phyloP scores from a whole-genome alignment of 169 alveolate genomes.

The Perkinsus chesapeaki region DNA sequence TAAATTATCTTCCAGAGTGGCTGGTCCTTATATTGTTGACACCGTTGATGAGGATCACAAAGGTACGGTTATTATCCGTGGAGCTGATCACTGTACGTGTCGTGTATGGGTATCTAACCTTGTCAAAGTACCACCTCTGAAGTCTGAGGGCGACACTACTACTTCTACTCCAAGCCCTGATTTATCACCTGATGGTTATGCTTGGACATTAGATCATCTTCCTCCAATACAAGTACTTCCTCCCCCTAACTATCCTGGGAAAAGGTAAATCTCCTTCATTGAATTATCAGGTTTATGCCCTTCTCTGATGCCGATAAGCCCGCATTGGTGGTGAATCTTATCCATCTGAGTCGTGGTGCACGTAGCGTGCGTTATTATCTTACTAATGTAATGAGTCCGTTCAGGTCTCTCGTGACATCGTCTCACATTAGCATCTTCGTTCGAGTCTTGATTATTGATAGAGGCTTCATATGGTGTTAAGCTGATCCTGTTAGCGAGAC shows the following conservation, averaged over 20 bases:
- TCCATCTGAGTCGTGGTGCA: not conserved
- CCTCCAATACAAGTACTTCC: not conserved
- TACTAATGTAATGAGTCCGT: not conserved
- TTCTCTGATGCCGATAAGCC: not conserved
- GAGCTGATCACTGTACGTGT: not conserved
- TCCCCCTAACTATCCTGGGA: not conserved
- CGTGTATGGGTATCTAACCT: not conserved
- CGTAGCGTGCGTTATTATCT: not conserved
- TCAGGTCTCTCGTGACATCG: not conserved
- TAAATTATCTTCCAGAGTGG: not conserved
- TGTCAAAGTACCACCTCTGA: not conserved
- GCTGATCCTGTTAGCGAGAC: not conserved
- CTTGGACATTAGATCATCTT: not conserved
- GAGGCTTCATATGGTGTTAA: not conserved
- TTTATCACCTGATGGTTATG: not conserved
- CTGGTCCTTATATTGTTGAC: not conserved
- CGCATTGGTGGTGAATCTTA: not conserved
- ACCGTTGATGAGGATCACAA: not conserved
- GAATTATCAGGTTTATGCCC: no score
- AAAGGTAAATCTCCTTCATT: not conserved
- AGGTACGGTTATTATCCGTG: not conserved
- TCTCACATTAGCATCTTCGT: not conserved
- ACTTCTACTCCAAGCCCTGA: not conserved
- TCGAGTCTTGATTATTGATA: not conserved
- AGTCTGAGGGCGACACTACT: not conserved